Percentiles rank a stretch among this genome's conserved stretches.
These are phyloP conservation scores for Fusarium longipes DNA, from an alignment of 2,329 filamentous ascomycete species.

Conservation along the genomic window DNA sequence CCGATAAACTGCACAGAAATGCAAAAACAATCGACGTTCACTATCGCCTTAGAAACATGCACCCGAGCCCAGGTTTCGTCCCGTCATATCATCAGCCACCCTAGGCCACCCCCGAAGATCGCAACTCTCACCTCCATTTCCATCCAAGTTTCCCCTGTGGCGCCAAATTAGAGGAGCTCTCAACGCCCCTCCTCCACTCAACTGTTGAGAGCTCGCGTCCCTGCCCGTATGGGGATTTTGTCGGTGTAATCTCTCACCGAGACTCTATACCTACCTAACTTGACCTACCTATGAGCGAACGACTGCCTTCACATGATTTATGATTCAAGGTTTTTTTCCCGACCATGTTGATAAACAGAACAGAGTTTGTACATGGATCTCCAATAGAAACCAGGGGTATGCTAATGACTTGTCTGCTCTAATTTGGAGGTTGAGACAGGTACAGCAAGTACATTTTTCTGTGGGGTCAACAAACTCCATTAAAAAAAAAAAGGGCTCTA, in stretches of 20 bases:
- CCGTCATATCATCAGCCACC: slow-evolving; percentile 21
- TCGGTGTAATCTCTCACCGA: slow-evolving; percentile 41
- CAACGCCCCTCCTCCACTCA: slow-evolving; percentile 36
- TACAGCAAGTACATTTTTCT: slow-evolving; percentile 6
- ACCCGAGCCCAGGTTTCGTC: too few species aligned
- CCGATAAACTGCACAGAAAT: background rate
- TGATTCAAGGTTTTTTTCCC: slow-evolving; percentile 7
- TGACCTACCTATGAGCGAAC: background rate
- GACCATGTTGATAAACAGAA: background rate
- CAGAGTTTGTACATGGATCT: background rate
- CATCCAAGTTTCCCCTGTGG: slow-evolving; percentile 8
- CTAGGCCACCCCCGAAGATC: slow-evolving; percentile 23
- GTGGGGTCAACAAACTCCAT: slow-evolving; percentile 33
- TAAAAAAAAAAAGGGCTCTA: slow-evolving; percentile 6
- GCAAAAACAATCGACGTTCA: background rate
- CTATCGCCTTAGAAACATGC: slow-evolving; percentile 6
- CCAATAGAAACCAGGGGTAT: background rate
- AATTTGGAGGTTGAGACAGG: background rate
- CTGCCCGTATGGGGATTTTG: slow-evolving; percentile 20
- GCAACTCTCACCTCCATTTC: slow-evolving; percentile 26
- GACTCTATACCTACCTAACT: background rate
- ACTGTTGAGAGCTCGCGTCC: slow-evolving; percentile 38
- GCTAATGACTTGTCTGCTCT: background rate
- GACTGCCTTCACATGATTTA: background rate
- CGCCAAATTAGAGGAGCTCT: slow-evolving; percentile 32